These are phyloP conservation scores for Diaporthe humulicola DNA, from an alignment of 2,329 filamentous ascomycete genomes.

Conservation along the genomic window DNA sequence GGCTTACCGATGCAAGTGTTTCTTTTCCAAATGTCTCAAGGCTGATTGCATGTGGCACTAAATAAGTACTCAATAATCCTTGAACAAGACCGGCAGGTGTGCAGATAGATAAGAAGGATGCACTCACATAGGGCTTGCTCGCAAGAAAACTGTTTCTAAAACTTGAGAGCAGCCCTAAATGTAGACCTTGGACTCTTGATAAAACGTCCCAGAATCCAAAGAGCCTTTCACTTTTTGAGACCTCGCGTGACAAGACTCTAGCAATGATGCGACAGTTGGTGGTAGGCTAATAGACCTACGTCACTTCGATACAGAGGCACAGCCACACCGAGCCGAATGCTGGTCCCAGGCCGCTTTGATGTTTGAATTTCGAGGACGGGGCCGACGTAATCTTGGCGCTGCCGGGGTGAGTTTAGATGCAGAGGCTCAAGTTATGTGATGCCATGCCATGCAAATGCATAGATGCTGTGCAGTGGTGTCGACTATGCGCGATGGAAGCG, in stretches of 20 bases:
- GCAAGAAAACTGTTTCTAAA: too few relatives aligned
- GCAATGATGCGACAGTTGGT: background rate
- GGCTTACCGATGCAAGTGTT: background rate
- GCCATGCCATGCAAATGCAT: constrained; percentile 9
- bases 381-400: constrained; percentile 7
- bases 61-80: too few relatives aligned
- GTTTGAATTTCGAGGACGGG: constrained; percentile 27
- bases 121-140: too few relatives aligned
- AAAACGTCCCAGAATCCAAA: background rate
- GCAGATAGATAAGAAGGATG: background rate
- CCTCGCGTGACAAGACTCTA: background rate
- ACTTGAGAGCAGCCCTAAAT: background rate
- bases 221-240: background rate
- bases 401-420: constrained; percentile 1
- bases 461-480: constrained; percentile 10
- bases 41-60: background rate
- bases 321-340: constrained; percentile 24
- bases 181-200: background rate
- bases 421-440: constrained; percentile 16
- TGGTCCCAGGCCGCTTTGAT: constrained; percentile 27
- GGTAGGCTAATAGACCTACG: background rate
- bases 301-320: constrained; percentile 12
- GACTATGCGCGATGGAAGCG: background rate
- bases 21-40: background rate
- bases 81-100: background rate